These are phyloP conservation scores for Claviceps purpurea DNA, from an alignment of 2,329 filamentous ascomycete species.

Conservation along the genomic window DNA sequence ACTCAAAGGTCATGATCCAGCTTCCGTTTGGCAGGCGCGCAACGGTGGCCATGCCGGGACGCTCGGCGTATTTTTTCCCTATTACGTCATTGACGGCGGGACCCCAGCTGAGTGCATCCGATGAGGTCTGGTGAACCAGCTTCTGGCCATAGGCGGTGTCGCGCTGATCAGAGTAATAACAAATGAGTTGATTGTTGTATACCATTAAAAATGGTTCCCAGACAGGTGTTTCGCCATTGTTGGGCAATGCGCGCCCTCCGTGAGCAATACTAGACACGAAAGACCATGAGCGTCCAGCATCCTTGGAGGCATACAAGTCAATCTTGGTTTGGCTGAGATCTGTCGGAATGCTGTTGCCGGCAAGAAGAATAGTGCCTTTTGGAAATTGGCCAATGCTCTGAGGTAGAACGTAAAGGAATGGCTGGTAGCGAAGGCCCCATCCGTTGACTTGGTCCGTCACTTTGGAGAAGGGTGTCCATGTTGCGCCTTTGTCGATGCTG, in stretches of 20 bases:
- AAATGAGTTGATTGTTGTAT: neutral
- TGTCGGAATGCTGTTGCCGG: neutral
- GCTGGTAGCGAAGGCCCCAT: slow-evolving; percentile 1
- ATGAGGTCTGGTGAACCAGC: neutral
- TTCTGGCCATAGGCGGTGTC: neutral
- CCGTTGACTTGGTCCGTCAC: neutral
- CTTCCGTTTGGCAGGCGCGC: neutral
- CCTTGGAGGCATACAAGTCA: neutral
- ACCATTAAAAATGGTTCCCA: neutral
- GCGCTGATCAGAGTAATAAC: neutral
- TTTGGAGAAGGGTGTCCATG: neutral
- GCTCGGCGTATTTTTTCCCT: neutral
- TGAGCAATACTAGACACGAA: neutral
- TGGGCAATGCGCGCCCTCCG: neutral
- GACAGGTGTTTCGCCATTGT: neutral
- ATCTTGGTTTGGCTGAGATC: neutral
- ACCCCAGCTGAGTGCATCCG: neutral
- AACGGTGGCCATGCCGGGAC: neutral
- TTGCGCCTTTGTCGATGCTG: neutral
- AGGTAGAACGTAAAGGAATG: neutral
- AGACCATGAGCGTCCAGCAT: neutral
- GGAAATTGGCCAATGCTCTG: neutral
- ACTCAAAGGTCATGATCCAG: slow-evolving; percentile 1
- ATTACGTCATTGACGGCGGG: neutral
- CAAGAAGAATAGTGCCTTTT: neutral